Conservation (phyloP, 495 filamentous ascomycete species). For the Xylaria castorea region DNA sequence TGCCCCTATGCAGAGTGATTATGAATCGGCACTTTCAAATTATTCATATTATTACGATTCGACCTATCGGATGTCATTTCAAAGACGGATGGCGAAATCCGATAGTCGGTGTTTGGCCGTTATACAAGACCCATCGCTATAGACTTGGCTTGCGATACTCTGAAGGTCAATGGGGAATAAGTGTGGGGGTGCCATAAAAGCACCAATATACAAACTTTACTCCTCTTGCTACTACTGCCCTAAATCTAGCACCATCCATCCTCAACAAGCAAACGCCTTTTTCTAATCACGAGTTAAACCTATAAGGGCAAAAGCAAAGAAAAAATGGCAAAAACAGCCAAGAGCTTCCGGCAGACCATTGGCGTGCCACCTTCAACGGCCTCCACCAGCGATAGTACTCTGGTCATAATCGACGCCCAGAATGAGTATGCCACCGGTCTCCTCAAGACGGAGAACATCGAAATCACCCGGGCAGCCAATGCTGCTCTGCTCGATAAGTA, state of each 20-base stretch:
- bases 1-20: neutral
- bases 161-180: neutral
- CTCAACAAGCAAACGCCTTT: neutral
- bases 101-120: neutral
- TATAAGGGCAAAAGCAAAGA: neutral
- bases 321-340: constrained; percentile 33
- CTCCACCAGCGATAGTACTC: constrained; percentile 56
- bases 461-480: constrained; percentile 54
- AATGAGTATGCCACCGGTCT: constrained; percentile 60
- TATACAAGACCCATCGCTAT: neutral
- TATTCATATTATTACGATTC: neutral
- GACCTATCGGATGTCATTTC: neutral
- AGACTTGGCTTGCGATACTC: neutral
- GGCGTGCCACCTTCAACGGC: constrained; percentile 57
- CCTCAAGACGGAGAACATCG: constrained; percentile 58
- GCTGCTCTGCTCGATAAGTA: constrained; percentile 58
- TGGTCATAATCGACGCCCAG: constrained; percentile 69
- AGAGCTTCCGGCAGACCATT: constrained; percentile 59
- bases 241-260: neutral
- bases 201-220: neutral
- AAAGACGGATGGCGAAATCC: neutral
- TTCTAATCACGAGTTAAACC: neutral
- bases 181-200: neutral
- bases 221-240: neutral
- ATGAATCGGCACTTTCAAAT: neutral